Base-by-base conservation (phyloP, 2,329 filamentous ascomycete species). In the Fusarium sp. region DNA sequence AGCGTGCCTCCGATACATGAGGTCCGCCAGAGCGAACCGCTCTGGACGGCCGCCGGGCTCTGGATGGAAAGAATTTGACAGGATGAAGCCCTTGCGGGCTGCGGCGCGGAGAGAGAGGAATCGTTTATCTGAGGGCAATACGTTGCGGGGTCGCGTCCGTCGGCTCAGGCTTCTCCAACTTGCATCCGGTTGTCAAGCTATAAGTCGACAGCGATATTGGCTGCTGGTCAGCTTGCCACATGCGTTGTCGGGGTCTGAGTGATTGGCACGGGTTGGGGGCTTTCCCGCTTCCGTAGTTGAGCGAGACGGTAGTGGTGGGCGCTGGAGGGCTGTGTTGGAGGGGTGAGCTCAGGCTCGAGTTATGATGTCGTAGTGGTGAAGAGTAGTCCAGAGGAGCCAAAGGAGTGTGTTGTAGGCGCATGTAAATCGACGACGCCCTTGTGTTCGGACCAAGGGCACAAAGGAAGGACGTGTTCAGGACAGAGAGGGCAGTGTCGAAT, bases 1-100 rank as follows among this genome's bases (percentile, higher is more conserved):
- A 93, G 90, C 87, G 90, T 92, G 89, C 86, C 90, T 87, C 87
- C 89, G 85, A 89, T 89, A 85, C 91, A 93, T 93, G 89, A 90
- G 90, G 90, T 88, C 90, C 90, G 91, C 91, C 91, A 93, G 91
- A 93, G 91, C 91, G 88, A 89, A 85, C 86, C 91, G 91, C 91
- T 90, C 91, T 91, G 90, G 90, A 91, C 91, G 91, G 89, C 88
- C 88, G 88, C 90, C 87, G 89, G 87, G 84, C 83, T 88, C 86
- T 89, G 89, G 81, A 90, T 86, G 81, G 88, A 88, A 84, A 89
- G 85, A 87, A 89, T 89, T 86, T 86, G 86, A 82, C 84, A 81
- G 80, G 82, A 81, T 79, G 83, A 84, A 84, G 87, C 88, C 88
- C 87, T 87, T 83, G 81, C 83, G 86, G 88, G 87, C 87, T 87